phyloP scores from a whole-genome alignment of 768 basidiomycete species.

The Amanita rubescens region DNA sequence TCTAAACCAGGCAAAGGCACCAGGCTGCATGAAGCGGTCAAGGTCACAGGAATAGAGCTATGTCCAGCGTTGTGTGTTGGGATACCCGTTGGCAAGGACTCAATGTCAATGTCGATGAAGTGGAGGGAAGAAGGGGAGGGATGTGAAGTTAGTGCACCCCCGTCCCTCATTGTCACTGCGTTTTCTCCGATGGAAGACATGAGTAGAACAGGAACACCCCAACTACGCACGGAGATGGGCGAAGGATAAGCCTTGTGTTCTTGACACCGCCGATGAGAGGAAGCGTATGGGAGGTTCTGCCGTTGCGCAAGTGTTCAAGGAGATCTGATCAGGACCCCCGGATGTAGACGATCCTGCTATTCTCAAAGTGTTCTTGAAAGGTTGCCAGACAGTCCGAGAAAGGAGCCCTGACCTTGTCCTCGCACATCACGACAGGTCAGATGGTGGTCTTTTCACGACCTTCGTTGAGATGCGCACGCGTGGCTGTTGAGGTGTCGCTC shows the following conservation, averaged over 20 bases:
- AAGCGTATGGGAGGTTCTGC: conserved; percentile 88
- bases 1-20: conserved; percentile 84
- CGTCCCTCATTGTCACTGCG: conserved; percentile 92
- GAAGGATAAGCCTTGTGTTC: conserved; percentile 73
- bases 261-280: conserved; percentile 82
- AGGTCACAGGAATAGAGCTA: conserved; percentile 86
- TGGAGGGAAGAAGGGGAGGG: conserved; percentile 61
- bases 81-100: conserved; percentile 98
- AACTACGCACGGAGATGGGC: conserved; percentile 56
- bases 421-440: conserved; percentile 97
- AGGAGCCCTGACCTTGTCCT: conserved; percentile 59
- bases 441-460: conserved; percentile 91
- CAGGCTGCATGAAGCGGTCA: conserved; percentile 82
- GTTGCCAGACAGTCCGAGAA: conserved; percentile 59
- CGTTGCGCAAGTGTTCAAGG: conserved; percentile 93
- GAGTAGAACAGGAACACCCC: conserved; percentile 85
- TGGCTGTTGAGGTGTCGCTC: conserved; percentile 68
- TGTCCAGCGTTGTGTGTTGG: conserved; percentile 91
- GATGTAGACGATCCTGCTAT: conserved; percentile 75
- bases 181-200: conserved; percentile 84
- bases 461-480: conserved; percentile 83
- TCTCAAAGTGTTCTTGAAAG: conserved; percentile 80
- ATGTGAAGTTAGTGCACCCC: conserved; percentile 81
- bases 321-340: conserved; percentile 78
- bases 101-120: conserved; percentile 99